Percentiles rank a stretch among this genome's conserved stretches.
phyloP scores from a whole-genome alignment of 2,329 filamentous ascomycete genomes.

The Exophiala sp. region DNA sequence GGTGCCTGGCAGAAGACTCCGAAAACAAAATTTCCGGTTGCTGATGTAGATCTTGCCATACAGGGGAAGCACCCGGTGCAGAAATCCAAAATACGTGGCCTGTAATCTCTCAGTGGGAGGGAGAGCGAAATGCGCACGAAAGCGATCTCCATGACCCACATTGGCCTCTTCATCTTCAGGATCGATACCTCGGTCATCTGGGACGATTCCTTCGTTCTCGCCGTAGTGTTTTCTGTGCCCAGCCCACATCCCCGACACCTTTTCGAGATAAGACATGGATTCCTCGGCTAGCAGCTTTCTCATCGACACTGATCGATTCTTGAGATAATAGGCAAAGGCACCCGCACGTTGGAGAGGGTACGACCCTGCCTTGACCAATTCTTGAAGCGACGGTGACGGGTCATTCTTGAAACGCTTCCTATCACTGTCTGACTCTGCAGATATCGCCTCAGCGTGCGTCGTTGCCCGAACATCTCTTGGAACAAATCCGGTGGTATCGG shows the following conservation, averaged over 20 bases:
- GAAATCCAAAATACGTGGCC: slow-evolving; percentile 84
- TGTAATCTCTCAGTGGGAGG: slow-evolving; percentile 74
- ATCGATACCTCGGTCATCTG: slow-evolving; percentile 58
- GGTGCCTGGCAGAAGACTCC: slow-evolving; percentile 80
- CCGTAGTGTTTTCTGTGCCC: slow-evolving; percentile 86
- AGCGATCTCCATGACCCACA: slow-evolving; percentile 57
- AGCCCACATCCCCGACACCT: slow-evolving; percentile 95
- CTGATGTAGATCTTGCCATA: slow-evolving; percentile 97
- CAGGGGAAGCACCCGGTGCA: slow-evolving; percentile 82
- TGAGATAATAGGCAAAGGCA: slow-evolving; percentile 74
- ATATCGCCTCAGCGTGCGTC: slow-evolving; percentile 4
- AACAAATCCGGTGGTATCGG: neutral
- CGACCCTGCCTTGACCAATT: slow-evolving; percentile 56
- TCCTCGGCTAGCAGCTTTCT: slow-evolving; percentile 77
- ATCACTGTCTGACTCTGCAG: slow-evolving; percentile 7
- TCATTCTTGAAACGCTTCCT: slow-evolving; percentile 11
- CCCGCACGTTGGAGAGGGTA: slow-evolving; percentile 80
- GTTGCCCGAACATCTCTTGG: slow-evolving; percentile 8
- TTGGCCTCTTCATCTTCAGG: slow-evolving; percentile 52
- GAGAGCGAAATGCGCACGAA: slow-evolving; percentile 85
- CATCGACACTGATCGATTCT: slow-evolving; percentile 72
- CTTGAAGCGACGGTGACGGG: slow-evolving; percentile 50
- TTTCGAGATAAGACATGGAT: slow-evolving; percentile 93
- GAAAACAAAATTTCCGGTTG: slow-evolving; percentile 81
- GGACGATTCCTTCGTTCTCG: slow-evolving; percentile 59